A percentile compares a stretch with the other conserved stretches of the same genome.
Evolutionary conservation across 495 filamentous ascomycete species (phyloP).

Genomic region (Amniculicola lignicola): DNA sequence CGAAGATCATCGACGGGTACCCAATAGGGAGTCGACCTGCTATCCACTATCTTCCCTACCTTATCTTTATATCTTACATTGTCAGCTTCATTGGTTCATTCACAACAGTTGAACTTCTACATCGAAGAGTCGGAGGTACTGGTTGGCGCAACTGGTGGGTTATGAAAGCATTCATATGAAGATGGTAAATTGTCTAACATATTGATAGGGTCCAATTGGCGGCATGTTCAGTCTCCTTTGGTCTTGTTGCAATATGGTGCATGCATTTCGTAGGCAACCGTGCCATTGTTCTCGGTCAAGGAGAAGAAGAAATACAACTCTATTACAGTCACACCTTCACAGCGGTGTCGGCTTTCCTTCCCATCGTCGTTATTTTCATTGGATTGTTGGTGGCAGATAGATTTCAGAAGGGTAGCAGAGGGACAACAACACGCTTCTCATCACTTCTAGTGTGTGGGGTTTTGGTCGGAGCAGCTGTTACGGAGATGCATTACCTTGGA

Average conservation of each 20-base stretch:
- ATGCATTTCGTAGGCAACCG: conserved; percentile 87
- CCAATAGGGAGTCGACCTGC: conserved; percentile 7
- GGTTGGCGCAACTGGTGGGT: conserved; percentile 38
- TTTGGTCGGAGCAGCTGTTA: conserved; percentile 68
- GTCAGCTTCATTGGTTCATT: conserved; percentile 73
- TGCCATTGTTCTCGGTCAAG: conserved; percentile 66
- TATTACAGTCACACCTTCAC: conserved; percentile 71
- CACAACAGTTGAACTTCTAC: conserved; percentile 78
- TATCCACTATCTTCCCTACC: conserved; percentile 57
- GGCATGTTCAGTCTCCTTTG: conserved; percentile 72
- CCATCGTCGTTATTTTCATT: conserved; percentile 66
- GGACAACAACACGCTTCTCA: conserved; percentile 33
- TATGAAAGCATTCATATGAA: background rate
- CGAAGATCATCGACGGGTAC: too few relatives aligned
- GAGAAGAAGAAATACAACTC: conserved; percentile 61
- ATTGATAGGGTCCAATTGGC: conserved; percentile 63
- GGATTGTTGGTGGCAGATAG: conserved; percentile 63
- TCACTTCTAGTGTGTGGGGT: conserved; percentile 54
- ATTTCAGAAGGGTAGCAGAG: conserved; percentile 42
- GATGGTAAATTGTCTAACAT: background rate
- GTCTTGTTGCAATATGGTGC: conserved; percentile 76
- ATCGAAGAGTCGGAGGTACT: conserved; percentile 50
- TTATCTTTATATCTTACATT: conserved; percentile 71
- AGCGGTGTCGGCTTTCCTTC: conserved; percentile 74
- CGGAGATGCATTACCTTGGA: conserved; percentile 88